Conservation (phyloP, 139 green algal genomes). For the Chlorokybus atmophyticus region DNA sequence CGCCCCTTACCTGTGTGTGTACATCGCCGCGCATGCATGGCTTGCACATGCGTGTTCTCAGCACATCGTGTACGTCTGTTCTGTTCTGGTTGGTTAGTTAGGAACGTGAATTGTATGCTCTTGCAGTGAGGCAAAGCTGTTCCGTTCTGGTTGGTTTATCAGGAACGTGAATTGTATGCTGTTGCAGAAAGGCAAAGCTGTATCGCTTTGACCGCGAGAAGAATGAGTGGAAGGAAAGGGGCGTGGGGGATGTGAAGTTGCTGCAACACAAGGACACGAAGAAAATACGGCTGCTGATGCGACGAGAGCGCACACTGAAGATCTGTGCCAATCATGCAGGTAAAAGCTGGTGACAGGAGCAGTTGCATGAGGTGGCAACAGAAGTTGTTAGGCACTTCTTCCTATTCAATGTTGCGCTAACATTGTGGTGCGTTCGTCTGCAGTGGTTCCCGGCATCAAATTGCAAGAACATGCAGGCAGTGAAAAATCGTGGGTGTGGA, state of each 20-base stretch:
- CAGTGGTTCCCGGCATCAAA: slow-evolving; percentile 83
- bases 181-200: slow-evolving; percentile 88
- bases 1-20: slow-evolving; percentile 8
- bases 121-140: slow-evolving; percentile 1
- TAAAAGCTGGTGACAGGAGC: slow-evolving; percentile 1
- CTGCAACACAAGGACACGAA: slow-evolving; percentile 85
- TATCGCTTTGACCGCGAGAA: slow-evolving; percentile 80
- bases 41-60: slow-evolving; percentile 6
- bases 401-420: too few relatives aligned
- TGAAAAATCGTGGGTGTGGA: slow-evolving; percentile 95
- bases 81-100: slow-evolving; percentile 1
- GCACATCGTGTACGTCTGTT: slow-evolving; percentile 10
- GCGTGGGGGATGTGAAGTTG: slow-evolving; percentile 73
- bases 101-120: not conserved
- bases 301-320: slow-evolving; percentile 97
- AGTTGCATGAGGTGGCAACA: too few relatives aligned
- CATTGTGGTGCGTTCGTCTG: slow-evolving; percentile 18
- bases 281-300: slow-evolving; percentile 87
- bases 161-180: not conserved
- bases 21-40: too few relatives aligned
- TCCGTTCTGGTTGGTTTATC: not conserved
- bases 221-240: slow-evolving; percentile 96
- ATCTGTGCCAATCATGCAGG: slow-evolving; percentile 73
- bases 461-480: slow-evolving; percentile 84
- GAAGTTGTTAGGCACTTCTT: too few relatives aligned